Evolutionary conservation across 2,329 filamentous ascomycete genomes (phyloP), one percentile per base, ranked within the genome.

Genomic region (Coccinonectria pachysandricola): DNA sequence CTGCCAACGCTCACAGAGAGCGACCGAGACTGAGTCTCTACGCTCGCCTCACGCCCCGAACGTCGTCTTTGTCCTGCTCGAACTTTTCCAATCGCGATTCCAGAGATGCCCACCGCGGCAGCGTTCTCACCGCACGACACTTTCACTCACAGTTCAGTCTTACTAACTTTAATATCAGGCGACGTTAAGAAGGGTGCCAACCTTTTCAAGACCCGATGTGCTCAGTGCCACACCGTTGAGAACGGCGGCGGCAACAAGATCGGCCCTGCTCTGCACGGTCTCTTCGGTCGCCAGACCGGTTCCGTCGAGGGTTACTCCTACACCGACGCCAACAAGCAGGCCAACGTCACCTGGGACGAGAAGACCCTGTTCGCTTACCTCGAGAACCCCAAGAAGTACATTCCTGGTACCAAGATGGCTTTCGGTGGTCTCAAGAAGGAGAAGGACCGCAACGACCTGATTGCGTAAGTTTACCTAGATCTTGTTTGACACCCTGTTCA

Each of bases 301-400:
- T 73, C 79, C 58, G 84, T 92, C 49, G 80, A 85, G 23, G 88
- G 91, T 46, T 98, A 81, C 77, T 69, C 85, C 56, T 98, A 96
- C 79, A 94, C 91, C 64, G 91, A 98, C 57, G 91, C 88, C 75
- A 98, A 98, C 83, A 96, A 96, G 81, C 68, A 80, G 56, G 93
- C 93, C 72, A 87, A 79, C 53, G 76, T 98, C 50, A 71, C 65
- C 51, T 98, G 91, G 91, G 65, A 85, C 48, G 77, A 94, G 57
- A 61, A 76, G 43, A 81, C 83, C 62, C 75, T 98, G 51, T 96
- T 94, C 67, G 74, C 79, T 46, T 98, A 98, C 79, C 87, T 98
- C 54, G 91, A 98, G 77, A 96, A 96, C 81, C 91, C 91, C 68
- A 98, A 98, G 81, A 96, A 96, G 76, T 98, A 87, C 78, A 95